Percentiles rank a stretch among this genome's conserved stretches.
Conservation (phyloP, 352 stramenopile species). For the Globisporangium viniferum region DNA sequence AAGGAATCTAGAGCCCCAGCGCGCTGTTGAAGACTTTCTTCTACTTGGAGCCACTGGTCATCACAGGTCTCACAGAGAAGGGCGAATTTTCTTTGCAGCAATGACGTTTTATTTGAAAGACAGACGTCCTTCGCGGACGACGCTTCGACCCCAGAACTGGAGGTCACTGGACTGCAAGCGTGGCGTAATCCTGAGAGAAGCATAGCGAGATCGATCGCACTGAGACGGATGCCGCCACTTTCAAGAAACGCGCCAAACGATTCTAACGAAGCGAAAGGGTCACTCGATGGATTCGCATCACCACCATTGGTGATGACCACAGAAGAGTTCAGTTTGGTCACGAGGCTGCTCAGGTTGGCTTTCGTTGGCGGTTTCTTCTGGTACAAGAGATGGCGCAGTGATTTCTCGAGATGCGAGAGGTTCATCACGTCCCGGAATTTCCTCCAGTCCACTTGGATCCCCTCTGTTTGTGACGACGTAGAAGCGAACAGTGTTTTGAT, state of each 20-base stretch:
- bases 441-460: constrained; percentile 16
- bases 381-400: constrained; percentile 10
- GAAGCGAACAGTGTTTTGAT: constrained; percentile 10
- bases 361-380: constrained; percentile 1
- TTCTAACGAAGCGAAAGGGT: constrained; percentile 3
- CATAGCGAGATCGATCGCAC: constrained; percentile 11
- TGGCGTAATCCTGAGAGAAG: constrained; percentile 13
- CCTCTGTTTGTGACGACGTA: background rate
- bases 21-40: constrained; percentile 7
- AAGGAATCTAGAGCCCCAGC: background rate
- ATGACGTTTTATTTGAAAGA: background rate
- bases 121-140: background rate
- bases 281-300: background rate
- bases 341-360: background rate
- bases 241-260: background rate
- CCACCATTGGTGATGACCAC: background rate
- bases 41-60: constrained; percentile 14
- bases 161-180: background rate
- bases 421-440: constrained; percentile 22
- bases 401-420: constrained; percentile 16
- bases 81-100: background rate
- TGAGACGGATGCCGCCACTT: background rate
- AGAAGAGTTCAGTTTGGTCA: background rate
- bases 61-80: constrained; percentile 16
- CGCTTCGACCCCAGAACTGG: background rate